Evolutionary conservation across 352 stramenopile genomes (phyloP), one percentile per base, ranked within the genome.

Genomic region (Phytophthora pluvialis): DNA sequence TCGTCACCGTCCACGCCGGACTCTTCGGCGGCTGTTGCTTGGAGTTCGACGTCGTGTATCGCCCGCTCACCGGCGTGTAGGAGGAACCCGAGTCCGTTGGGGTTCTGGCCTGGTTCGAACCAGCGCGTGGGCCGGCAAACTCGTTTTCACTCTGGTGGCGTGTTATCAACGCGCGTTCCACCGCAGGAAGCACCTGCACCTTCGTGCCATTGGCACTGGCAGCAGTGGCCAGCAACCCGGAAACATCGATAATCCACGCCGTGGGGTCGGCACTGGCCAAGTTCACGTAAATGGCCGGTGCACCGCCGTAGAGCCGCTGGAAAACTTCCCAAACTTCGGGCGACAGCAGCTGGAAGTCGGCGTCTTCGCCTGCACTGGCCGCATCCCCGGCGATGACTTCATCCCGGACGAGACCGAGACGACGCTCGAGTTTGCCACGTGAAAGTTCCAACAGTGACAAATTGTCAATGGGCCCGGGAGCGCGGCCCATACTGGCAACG

Each of bases 271-370:
- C 47, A 42, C 48, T 70, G 46, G 58, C 66, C 51, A 74, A 58
- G 25, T 75, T 64, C 5, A 85, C 78, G 53, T 78, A 73, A 49
- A 88, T 74, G 9, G 66, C 61, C 16, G 85, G 85, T 7, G 77
- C 78, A 16, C 85, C 85, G 35, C 85, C 81, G 53, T 93, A 93
- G 2, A 90, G 67, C 16, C 83, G 75, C 33, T 82, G 72, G 31
- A 91, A 78, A 46, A 91, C 85, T 16, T 92, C 82, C 78, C 78
- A 93, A 0, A 93, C 77, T 42, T 93, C 85, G 2, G 73, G 49
- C 10, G 84, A 77, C 29, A 93, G 70, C 21, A 90, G 59, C 57
- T 93, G 83, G 49, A 76, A 93, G 58, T 89, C 83, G 1, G 67
- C 63, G 26, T 72, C 60, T 48, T 75, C 64, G 18, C 43, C 55